phyloP scores from a whole-genome alignment of 306 rosid species.

The Argentina anserina region DNA sequence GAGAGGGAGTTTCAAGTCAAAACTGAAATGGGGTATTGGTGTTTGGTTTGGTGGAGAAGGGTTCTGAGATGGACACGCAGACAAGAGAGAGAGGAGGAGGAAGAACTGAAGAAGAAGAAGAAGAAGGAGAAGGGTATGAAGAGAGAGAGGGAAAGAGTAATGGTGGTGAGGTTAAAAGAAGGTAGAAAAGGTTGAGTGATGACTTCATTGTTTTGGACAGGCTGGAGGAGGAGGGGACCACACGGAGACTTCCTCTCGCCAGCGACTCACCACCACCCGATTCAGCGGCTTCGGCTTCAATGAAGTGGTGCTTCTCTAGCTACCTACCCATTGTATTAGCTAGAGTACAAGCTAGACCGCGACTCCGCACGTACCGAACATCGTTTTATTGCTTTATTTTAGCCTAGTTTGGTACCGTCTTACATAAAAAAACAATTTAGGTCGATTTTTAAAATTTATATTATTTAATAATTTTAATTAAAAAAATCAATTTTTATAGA shows the following conservation, averaged over 20 bases:
- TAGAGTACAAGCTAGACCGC: neutral
- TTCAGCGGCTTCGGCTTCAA: neutral
- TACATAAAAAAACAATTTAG: too few species aligned
- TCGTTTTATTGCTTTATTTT: neutral
- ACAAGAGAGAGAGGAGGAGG: neutral
- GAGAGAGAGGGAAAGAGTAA: neutral
- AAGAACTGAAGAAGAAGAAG: neutral
- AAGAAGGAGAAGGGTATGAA: neutral
- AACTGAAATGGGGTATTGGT: neutral
- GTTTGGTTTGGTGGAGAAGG: constrained; percentile 8
- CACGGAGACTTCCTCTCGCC: constrained; percentile 28
- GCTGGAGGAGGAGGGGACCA: constrained; percentile 58
- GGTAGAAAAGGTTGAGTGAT: too few species aligned
- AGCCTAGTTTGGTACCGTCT: too few species aligned
- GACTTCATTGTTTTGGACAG: constrained; percentile 36
- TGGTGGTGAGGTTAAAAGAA: neutral
- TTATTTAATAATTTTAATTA: too few species aligned
- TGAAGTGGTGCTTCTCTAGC: neutral
- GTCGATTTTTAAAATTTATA: too few species aligned
- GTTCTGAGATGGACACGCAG: neutral
- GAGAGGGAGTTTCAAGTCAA: neutral
- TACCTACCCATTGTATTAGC: neutral
- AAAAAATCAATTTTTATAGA: too few species aligned
- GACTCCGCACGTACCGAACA: neutral
- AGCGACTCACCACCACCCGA: neutral